Conservation (phyloP, 352 stramenopile genomes). For the Pythium folliculosum region DNA sequence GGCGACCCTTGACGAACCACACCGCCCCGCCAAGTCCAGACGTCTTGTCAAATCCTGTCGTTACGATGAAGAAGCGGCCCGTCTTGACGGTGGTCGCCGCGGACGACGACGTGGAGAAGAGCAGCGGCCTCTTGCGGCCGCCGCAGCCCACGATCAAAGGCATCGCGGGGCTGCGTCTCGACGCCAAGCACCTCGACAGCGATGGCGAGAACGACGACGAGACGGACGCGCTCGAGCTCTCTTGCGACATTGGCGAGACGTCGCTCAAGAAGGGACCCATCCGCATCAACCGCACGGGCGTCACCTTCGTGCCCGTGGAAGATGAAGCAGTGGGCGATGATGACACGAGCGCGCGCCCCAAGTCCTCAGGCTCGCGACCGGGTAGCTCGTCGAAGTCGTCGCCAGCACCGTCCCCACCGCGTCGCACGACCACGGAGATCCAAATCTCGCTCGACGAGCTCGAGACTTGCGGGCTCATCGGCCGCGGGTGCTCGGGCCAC, state of each 20-base stretch:
- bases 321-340: slow-evolving; percentile 22
- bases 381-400: not conserved
- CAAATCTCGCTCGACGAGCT: slow-evolving; percentile 57
- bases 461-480: slow-evolving; percentile 51
- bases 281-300: slow-evolving; percentile 65
- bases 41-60: not conserved
- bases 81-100: slow-evolving; percentile 7
- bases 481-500: slow-evolving; percentile 63
- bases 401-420: slow-evolving; percentile 10
- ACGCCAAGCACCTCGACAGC: slow-evolving; percentile 15
- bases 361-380: slow-evolving; percentile 13
- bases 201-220: slow-evolving; percentile 31
- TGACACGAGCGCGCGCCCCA: slow-evolving; percentile 2
- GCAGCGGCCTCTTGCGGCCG: slow-evolving; percentile 7
- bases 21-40: not conserved
- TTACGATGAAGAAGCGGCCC: slow-evolving; percentile 22
- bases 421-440: slow-evolving; percentile 19
- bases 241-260: slow-evolving; percentile 76
- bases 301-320: slow-evolving; percentile 46
- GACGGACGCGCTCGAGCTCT: slow-evolving; percentile 59
- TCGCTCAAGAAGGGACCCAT: slow-evolving; percentile 65
- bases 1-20: slow-evolving; percentile 13
- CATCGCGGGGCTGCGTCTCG: not conserved
- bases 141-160: slow-evolving; percentile 23
- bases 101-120: slow-evolving; percentile 12